phyloP scores from a whole-genome alignment of 176 grass and related monocot genomes.

The Neostapfia colusana region DNA sequence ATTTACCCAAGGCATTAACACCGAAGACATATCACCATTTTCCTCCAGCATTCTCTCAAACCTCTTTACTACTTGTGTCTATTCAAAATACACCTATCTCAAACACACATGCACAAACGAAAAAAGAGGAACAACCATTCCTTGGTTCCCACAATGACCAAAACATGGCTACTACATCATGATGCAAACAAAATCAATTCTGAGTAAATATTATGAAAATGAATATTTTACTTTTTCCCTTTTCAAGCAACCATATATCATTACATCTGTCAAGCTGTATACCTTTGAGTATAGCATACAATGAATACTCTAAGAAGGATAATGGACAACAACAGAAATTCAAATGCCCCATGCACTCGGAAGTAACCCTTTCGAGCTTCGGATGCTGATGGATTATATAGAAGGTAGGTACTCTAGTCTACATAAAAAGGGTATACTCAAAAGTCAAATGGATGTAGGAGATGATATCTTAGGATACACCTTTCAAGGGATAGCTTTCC shows the following conservation, averaged over 20 bases:
- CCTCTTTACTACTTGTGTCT: neutral
- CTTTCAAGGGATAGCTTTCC: constrained; percentile 21
- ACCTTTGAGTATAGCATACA: neutral
- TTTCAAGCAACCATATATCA: neutral
- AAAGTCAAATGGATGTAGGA: neutral
- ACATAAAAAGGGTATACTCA: constrained; percentile 1
- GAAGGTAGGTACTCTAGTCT: neutral
- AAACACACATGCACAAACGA: neutral
- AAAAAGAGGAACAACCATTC: neutral
- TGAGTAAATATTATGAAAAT: no score
- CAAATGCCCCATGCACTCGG: neutral
- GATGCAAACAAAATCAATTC: no score
- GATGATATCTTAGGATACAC: constrained; percentile 22
- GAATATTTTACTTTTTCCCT: neutral
- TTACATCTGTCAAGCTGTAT: neutral
- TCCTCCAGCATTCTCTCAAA: neutral
- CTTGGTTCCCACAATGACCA: neutral
- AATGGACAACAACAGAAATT: neutral
- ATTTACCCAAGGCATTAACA: neutral
- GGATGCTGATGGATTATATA: neutral
- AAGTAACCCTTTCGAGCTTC: neutral
- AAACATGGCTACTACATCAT: no score
- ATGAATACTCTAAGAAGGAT: constrained; percentile 23
- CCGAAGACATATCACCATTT: neutral
- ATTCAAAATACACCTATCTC: neutral